Evolutionary conservation across 2,329 filamentous ascomycete genomes (phyloP).

Genomic region (Hysterium pulicare): DNA sequence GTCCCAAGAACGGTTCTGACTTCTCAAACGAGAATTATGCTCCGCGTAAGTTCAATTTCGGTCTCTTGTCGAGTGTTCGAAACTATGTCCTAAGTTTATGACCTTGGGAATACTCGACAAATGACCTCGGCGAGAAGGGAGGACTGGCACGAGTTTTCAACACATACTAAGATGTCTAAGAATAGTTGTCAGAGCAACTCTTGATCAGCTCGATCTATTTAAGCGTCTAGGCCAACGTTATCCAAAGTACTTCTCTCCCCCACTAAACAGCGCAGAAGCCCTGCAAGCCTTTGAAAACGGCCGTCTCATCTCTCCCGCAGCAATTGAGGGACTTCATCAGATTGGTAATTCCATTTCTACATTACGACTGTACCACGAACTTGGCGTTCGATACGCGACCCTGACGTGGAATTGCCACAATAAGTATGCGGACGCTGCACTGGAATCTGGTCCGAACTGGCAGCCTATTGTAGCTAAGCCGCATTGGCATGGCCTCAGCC

Average conservation of each 20-base stretch:
- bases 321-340: constrained; percentile 75
- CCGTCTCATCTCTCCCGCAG: constrained; percentile 32
- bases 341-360: constrained; percentile 81
- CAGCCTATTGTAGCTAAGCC: constrained; percentile 47
- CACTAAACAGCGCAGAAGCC: constrained; percentile 59
- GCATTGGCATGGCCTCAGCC: constrained; percentile 69
- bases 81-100: too few species aligned
- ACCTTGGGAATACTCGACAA: too few species aligned
- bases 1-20: constrained; percentile 68
- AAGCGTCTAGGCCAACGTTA: constrained; percentile 61
- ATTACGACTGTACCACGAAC: constrained; percentile 68
- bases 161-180: too few species aligned
- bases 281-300: constrained; percentile 48
- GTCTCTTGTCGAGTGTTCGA: too few species aligned
- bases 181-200: constrained; percentile 61
- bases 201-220: constrained; percentile 73
- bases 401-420: constrained; percentile 95
- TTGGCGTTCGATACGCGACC: constrained; percentile 84
- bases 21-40: constrained; percentile 72
- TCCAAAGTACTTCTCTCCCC: constrained; percentile 66
- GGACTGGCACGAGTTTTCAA: too few species aligned
- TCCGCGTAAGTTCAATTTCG: constrained; percentile 56
- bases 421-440: constrained; percentile 78
- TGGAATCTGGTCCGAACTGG: constrained; percentile 51
- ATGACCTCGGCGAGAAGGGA: too few species aligned